A percentile compares a stretch with the other conserved stretches of the same genome.
Conservation (phyloP, 2,329 filamentous ascomycete species). For the Paradendryphiella salina region DNA sequence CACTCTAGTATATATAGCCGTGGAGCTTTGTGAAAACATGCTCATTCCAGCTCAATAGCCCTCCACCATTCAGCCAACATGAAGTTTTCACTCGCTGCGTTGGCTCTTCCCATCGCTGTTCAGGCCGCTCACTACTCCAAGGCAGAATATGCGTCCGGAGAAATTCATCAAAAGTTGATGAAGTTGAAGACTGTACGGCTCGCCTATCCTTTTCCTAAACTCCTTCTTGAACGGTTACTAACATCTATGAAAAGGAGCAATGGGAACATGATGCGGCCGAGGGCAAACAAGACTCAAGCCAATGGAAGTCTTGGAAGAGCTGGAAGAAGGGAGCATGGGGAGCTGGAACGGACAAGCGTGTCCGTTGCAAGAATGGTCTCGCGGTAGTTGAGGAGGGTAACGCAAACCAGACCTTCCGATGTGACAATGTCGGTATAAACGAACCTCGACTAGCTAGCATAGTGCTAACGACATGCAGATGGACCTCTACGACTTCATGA, state of each 20-base stretch:
- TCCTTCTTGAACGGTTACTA: background rate
- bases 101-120: constrained; percentile 27
- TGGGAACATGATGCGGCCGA: constrained; percentile 28
- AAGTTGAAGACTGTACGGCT: constrained; percentile 30
- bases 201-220: background rate
- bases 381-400: constrained; percentile 29
- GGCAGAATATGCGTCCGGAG: constrained; percentile 30
- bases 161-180: constrained; percentile 32
- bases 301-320: constrained; percentile 29
- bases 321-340: constrained; percentile 20
- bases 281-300: constrained; percentile 19
- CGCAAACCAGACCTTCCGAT: constrained; percentile 32
- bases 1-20: constrained; percentile 23
- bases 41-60: constrained; percentile 31
- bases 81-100: constrained; percentile 30
- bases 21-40: constrained; percentile 13
- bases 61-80: constrained; percentile 25
- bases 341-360: constrained; percentile 13
- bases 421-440: constrained; percentile 22
- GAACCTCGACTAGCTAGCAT: background rate
- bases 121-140: constrained; percentile 29
- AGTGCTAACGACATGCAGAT: constrained; percentile 43
- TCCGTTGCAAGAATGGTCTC: constrained; percentile 30
- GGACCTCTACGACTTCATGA: constrained; percentile 61
- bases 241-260: constrained; percentile 18